Conservation (phyloP, 2,329 filamentous ascomycete species). For the Aspergillus melleus region DNA sequence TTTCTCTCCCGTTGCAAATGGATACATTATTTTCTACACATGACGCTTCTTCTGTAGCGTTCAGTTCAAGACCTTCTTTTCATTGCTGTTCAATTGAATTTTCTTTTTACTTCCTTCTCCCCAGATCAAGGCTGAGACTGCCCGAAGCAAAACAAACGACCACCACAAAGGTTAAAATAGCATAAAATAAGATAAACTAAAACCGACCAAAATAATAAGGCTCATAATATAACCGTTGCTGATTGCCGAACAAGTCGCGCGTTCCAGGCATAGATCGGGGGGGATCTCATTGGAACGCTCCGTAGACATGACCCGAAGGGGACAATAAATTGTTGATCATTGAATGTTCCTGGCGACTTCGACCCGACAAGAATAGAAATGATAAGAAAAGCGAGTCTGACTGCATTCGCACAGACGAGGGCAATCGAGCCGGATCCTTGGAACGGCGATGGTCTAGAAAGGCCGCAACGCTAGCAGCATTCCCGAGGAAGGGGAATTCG, state of each 20-base stretch:
- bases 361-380: not conserved
- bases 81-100: no score
- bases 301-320: not conserved
- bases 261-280: no score
- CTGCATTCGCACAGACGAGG: constrained; percentile 11
- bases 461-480: constrained; percentile 11
- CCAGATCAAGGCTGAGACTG: not conserved
- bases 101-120: no score
- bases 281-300: not conserved
- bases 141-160: no score
- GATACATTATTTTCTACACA: no score
- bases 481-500: constrained; percentile 7
- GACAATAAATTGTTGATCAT: not conserved
- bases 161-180: not conserved
- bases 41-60: no score
- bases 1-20: no score
- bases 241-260: no score
- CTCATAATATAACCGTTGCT: not conserved
- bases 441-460: constrained; percentile 21
- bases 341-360: not conserved
- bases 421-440: constrained; percentile 17
- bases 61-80: no score
- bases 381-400: constrained; percentile 6
- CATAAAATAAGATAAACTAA: not conserved
- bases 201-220: not conserved